Base-by-base conservation (phyloP, 768 basidiomycete genomes). In the Agaricus sinodeliciosus region DNA sequence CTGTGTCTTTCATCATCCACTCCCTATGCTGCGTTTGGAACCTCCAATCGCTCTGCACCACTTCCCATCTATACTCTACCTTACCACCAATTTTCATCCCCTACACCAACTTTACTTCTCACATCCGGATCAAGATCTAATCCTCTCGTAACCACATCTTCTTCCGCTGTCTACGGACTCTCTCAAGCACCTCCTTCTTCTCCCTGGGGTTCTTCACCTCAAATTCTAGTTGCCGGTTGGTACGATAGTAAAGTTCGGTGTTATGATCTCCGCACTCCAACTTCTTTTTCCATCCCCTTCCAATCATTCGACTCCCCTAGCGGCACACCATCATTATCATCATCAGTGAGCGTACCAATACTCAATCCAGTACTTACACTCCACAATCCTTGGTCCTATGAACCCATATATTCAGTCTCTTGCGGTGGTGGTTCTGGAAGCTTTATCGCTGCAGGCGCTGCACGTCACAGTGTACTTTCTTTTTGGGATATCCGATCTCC, bases 401-500 rank as follows among this genome's bases (percentile, higher is more conserved):
- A 88, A 57, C 76, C 90, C 7, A 81, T 92, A 44, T 93, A 92
- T 62, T 76, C 81, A 40, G 75, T 93, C 46, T 79, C 86, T 2
- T 81, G 77, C 48, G 90, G 90, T 26, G 90, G 89, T 6, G 88
- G 87, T 0, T 73, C 72, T 13, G 73, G 75, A 9, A 76, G 76
- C 51, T 77, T 87, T 59, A 72, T 93, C 43, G 82, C 86, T 3
- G 88, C 87, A 2, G 90, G 90, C 9, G 81, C 81, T 11, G 87
- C 87, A 6, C 75, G 85, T 9, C 85, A 92, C 61, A 79, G 84
- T 54, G 79, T 90, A 18, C 79, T 93, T 51, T 80, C 87, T 2
- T 82, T 92, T 57, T 93, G 88, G 86, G 90, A 93, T 62, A 73
- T 89, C 27, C 81, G 90, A 8, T 73, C 69, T 16, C 77, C 85